Base-by-base conservation (phyloP, 371 early-diverging fungal genomes). In the Blakeslea trispora region DNA sequence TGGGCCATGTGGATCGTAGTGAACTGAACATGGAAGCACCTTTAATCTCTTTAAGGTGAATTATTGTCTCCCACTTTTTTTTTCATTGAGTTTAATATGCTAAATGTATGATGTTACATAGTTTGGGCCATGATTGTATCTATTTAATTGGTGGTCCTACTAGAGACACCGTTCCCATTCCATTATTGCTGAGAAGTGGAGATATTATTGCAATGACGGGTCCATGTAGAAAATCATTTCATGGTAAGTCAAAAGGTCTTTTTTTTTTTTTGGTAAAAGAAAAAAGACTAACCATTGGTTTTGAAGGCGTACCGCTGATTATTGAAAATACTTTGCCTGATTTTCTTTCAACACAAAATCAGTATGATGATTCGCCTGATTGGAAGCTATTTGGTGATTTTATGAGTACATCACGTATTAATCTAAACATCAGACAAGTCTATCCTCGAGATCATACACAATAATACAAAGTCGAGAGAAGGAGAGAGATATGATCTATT, bases 1-100 rank as follows among this genome's bases (percentile, higher is more conserved):
- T 92, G 82, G 96, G 89, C 8, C 99, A 98, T 73, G 94, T 95
- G 19, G 99, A 98, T 69, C 79, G 91, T 48, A 91, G 91, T 51
- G 99, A 98, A 66, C 63, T 85, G 21, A 93, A 94, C 68, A 91
- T 88, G 84, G 83, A 84, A 18, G 94, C 95, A 3, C 96, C 97
- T 5, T 55, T 69, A 34, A 59, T 69, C 14, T 69, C 70, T n/a
- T 65, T 90, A 28, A 93, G 89, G 80, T 83, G 70, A 48, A 37
- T 37, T 37, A 11, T 9, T 11, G 2, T 6, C 2, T 37, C 11
- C 7, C 11, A n/a, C 15, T 42, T 17, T 39, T 15, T 31, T 7
- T 13, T 49, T 8, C 40, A 18, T 14, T 21, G 15, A 24, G 5
- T 8, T 18, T 11, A 15, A 6, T 44, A 19, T 45, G n/a, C 39